Evolutionary conservation across 208 protist species (phyloP).

Genomic region (Leishmania guyanensis): DNA sequence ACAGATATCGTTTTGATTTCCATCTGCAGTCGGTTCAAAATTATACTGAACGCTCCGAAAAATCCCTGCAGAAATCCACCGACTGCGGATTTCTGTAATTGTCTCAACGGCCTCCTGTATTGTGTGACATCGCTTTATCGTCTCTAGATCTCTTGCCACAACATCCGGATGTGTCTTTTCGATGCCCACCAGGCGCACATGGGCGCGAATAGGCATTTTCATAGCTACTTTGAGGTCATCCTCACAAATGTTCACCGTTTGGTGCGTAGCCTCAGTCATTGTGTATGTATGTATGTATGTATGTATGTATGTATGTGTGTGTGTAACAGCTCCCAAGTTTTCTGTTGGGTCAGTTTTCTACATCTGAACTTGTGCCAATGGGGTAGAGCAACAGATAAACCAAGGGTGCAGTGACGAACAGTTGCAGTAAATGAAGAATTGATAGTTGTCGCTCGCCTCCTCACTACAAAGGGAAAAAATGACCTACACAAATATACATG

Average conservation of each 20-base stretch:
- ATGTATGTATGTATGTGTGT: background rate
- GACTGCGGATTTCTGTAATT: constrained; percentile 50
- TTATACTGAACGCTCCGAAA: constrained; percentile 81
- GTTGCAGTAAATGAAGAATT: background rate
- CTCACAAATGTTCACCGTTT: constrained; percentile 47
- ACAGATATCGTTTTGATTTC: constrained; percentile 67
- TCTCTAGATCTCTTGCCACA: constrained; percentile 67
- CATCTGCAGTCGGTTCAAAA: constrained; percentile 79
- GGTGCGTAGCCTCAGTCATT: constrained; percentile 14
- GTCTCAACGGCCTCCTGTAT: constrained; percentile 57
- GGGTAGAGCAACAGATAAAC: background rate
- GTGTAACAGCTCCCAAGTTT: background rate
- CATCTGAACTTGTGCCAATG: background rate
- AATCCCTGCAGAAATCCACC: constrained; percentile 73
- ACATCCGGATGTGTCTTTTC: constrained; percentile 65
- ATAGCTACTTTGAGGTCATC: constrained; percentile 51
- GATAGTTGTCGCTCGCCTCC: background rate
- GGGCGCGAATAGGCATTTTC: constrained; percentile 59
- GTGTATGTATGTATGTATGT: background rate
- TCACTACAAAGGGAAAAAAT: background rate
- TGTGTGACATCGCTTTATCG: constrained; percentile 69
- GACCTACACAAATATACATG: background rate
- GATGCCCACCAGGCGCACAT: constrained; percentile 69
- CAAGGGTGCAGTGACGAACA: background rate
- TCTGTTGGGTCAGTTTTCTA: background rate